Base-by-base conservation (phyloP, 169 alveolate genomes). In the Eimeria acervulina region DNA sequence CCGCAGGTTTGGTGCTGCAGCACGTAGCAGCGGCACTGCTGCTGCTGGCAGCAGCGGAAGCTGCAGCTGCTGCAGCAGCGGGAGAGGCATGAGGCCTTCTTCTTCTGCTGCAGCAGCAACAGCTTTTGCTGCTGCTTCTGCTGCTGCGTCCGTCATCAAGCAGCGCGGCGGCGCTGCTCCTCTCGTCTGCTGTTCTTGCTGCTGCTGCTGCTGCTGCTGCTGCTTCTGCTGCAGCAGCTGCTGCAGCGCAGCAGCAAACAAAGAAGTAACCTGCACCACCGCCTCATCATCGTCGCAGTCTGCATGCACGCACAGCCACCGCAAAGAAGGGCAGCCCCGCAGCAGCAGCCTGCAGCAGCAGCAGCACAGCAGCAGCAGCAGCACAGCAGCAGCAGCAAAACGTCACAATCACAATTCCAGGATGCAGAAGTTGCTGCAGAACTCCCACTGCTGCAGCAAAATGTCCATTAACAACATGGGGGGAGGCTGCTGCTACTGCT, bases 21-120 rank as follows among this genome's bases (percentile, higher is more conserved):
- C 87, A 40, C 87, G 87, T 26, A 76, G 87, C 87, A 76, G 55
- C 61, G 87, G 87, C 31, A 76, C 87, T 40, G 87, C 23, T 40
- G 87, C 51, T 76, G 51, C 87, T 40, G 87, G 33, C 61, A 76
- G 87, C 87, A 76, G 87, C 87, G 87, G 87, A 55, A 76, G 87
- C 87, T 76, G 87, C 87, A 76, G 87, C 87, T 76, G 61, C 87
- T 76, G 61, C 87, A 76, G 87, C 61, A 36, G 87, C 21, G 87
- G 87, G 3, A 76, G 59, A 10, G 55, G 59, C n/a, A 55, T 36
- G 55, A 33, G 5, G 4, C 87, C 87, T 42, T 13, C 15, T 6
- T 33, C 61, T 17, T 33, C 87, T 12, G 87, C 87, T 7, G 87
- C 87, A 33, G 51, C 87, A 38, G 59, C 87, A 76, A n/a, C 61